Conservation (phyloP, 768 basidiomycete species). For the Mycena venus region DNA sequence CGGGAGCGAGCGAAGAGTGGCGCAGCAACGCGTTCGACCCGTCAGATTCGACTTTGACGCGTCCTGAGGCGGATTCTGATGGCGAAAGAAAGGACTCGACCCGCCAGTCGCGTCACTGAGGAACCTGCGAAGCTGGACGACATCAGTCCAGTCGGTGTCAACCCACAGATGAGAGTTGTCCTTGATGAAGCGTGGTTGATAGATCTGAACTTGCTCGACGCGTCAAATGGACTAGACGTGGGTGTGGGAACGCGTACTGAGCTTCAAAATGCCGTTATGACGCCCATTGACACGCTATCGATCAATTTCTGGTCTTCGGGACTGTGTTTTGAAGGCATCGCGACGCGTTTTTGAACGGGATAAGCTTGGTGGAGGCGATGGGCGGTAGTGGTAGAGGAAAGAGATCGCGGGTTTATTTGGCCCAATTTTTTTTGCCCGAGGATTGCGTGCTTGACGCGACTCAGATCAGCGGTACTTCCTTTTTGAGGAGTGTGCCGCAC, state of each 20-base stretch:
- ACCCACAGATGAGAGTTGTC: not conserved
- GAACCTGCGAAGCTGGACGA: not conserved
- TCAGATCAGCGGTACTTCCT: not conserved
- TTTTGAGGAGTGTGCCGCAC: not conserved
- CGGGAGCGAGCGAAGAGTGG: not conserved
- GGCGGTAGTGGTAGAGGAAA: not conserved
- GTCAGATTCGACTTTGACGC: not conserved
- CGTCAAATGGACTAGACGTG: not conserved
- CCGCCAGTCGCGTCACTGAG: not conserved
- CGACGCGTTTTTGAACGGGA: not conserved
- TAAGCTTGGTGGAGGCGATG: not conserved
- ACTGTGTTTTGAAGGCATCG: not conserved
- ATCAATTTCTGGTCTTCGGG: slow-evolving; percentile 8
- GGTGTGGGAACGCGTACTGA: slow-evolving; percentile 7
- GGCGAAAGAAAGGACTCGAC: not conserved
- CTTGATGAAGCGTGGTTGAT: not conserved
- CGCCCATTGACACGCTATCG: not conserved
- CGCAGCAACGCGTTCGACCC: not conserved
- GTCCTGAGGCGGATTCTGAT: not conserved
- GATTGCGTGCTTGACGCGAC: not conserved
- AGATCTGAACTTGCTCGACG: slow-evolving; percentile 4
- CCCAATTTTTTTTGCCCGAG: not conserved
- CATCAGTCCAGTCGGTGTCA: slow-evolving; percentile 16
- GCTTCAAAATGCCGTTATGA: slow-evolving; percentile 10
- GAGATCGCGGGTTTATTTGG: not conserved